Conservation (phyloP, 257 asterid genomes). For the Solanum rostratum region DNA sequence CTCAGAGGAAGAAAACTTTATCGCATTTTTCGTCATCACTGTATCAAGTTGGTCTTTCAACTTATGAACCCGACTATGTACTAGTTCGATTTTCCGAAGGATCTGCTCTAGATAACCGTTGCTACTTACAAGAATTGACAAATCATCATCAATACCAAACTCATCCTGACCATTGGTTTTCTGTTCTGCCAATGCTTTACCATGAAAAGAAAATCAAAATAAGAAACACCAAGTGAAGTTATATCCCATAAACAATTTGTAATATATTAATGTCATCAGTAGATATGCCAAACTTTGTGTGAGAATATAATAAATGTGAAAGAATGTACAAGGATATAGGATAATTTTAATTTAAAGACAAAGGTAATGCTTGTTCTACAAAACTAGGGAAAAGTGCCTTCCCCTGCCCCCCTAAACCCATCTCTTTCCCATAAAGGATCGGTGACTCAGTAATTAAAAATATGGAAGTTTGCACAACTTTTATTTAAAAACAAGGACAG, state of each 20-base stretch:
- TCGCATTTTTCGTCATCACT: conserved; percentile 43
- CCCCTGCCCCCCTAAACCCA: not conserved
- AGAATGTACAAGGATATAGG: not conserved
- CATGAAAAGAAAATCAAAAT: not conserved
- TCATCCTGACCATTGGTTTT: conserved; percentile 32
- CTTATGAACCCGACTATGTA: conserved; percentile 54
- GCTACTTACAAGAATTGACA: conserved; percentile 33
- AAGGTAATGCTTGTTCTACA: not conserved
- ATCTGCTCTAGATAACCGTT: conserved; percentile 38
- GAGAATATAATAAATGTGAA: not conserved
- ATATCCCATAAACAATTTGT: not conserved
- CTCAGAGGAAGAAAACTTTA: conserved; percentile 83
- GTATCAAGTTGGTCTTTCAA: conserved; percentile 55
- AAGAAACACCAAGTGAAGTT: not conserved
- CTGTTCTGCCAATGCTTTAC: conserved; percentile 27
- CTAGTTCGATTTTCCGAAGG: conserved; percentile 56
- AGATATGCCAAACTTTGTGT: not conserved
- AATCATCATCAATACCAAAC: conserved; percentile 32
- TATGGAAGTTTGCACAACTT: not conserved
- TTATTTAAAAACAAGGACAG: not conserved
- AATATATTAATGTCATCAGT: not conserved
- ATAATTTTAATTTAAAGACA: not conserved
- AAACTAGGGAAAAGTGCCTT: not conserved
- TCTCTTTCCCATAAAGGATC: not conserved
- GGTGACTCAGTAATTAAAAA: not conserved